These are phyloP conservation scores for Plasmodium cynomolgi DNA, from an alignment of 169 alveolate genomes.

Conservation along the genomic window DNA sequence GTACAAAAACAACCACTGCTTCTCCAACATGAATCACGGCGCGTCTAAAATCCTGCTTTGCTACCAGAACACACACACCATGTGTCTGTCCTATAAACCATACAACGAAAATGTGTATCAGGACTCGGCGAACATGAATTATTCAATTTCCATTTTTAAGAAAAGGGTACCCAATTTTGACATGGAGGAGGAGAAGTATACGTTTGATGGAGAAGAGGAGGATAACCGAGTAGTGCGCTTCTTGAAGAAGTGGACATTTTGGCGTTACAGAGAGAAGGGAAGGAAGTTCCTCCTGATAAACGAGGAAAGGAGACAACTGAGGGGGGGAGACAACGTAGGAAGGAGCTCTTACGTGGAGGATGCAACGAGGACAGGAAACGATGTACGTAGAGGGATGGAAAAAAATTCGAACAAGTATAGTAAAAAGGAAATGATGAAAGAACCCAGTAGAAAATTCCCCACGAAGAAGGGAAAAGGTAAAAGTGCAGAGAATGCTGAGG, in stretches of 20 bases:
- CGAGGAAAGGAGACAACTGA: background rate
- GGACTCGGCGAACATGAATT: conserved; percentile 12
- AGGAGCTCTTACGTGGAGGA: background rate
- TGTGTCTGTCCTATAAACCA: conserved; percentile 45
- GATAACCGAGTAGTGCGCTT: background rate
- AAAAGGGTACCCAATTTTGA: conserved; percentile 28
- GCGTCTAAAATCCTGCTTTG: conserved; percentile 32
- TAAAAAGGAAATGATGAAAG: background rate
- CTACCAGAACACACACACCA: conserved; percentile 40
- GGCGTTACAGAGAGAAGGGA: background rate
- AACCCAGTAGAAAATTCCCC: background rate
- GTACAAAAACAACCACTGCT: background rate
- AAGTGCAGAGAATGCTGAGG: background rate
- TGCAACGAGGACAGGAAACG: background rate
- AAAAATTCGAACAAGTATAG: background rate
- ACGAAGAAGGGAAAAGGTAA: background rate
- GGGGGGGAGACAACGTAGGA: background rate
- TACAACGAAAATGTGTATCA: conserved; percentile 4
- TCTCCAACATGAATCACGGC: background rate
- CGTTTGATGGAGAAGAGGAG: background rate
- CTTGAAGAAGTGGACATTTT: background rate
- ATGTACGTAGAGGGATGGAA: background rate
- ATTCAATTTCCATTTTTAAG: conserved; percentile 25
- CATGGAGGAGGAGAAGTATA: background rate
- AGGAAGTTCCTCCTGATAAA: background rate